phyloP scores from a whole-genome alignment of 148 eudicot genomes.

The Rhododendron ovatum region DNA sequence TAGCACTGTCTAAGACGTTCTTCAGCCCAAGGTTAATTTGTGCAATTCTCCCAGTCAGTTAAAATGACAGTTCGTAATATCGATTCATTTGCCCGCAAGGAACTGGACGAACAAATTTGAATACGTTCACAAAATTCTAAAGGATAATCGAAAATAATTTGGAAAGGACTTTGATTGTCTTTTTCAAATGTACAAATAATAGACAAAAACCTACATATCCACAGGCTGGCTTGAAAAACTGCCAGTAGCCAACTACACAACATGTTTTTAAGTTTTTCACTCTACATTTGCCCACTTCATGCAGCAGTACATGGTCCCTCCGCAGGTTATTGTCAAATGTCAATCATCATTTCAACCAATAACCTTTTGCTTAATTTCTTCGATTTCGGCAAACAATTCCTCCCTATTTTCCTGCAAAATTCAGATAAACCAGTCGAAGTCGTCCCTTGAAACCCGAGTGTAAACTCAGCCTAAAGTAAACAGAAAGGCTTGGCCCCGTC shows the following conservation, averaged over 20 bases:
- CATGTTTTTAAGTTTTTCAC: not conserved
- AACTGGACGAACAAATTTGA: not conserved
- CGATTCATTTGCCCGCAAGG: not conserved
- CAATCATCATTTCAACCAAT: constrained; percentile 42
- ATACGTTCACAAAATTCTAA: not conserved
- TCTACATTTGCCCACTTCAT: not conserved
- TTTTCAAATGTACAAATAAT: not conserved
- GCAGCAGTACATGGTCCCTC: not conserved
- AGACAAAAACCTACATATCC: not conserved
- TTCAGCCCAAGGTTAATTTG: too few species aligned
- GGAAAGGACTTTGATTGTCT: not conserved
- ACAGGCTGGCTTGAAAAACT: not conserved
- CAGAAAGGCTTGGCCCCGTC: too few species aligned
- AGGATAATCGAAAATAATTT: not conserved
- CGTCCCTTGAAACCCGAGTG: not conserved
- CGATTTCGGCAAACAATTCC: constrained; percentile 53
- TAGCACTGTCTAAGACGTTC: too few species aligned
- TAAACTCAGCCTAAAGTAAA: not conserved
- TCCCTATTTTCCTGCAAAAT: constrained; percentile 60
- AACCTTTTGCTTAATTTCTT: constrained; percentile 59
- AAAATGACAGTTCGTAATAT: not conserved
- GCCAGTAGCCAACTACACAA: not conserved
- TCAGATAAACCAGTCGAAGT: not conserved
- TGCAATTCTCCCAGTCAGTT: too few species aligned
- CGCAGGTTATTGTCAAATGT: constrained; percentile 7